Base-by-base conservation (phyloP, 78 protist species). In the Neovahlkampfia damariscottae region DNA sequence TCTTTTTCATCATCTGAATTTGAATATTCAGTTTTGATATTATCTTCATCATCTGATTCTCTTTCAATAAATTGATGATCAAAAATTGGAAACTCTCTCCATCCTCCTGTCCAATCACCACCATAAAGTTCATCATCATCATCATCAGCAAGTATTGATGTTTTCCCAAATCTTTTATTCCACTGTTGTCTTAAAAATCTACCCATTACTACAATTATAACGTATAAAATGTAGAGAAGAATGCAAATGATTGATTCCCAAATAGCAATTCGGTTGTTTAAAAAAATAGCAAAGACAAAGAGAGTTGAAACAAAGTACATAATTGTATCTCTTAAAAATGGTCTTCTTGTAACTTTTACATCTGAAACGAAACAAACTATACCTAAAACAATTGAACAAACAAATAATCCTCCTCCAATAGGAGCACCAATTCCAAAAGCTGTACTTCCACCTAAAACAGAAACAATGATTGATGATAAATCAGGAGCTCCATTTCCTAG, bases 401-500 rank as follows among this genome's bases (percentile, higher is more conserved):
- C 40, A 32, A 84, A 84, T 27, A 58, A 7, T 7, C 74, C 79
- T 1, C 79, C 35, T 36, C 88, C 88, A 7, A 84, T 10, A 3
- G 68, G 76, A 29, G 29, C 84, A 8, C 88, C 88, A 7, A 84
- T 8, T 8, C 82, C 84, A 2, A 79, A 27, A 19, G 2, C 67
- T 8, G 74, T 32, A 28, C 73, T 83, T 1, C 35, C 73, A 0
- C 62, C 4, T 0, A 2, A 29, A 8, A 75, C 5, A 2, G 83
- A 38, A 10, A 82, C 83, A 41, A 77, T n/a, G 32, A 84, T 74
- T 9, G 40, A 8, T 38, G 76, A 80, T 3, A 84, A 70, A 67
- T 84, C 88, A 3, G 88, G 88, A 0, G 88, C 83, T 19, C 83
- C 88, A 50, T 84, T 84, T 5, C 82, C 88, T 3, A 84, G 58